phyloP scores from a whole-genome alignment of 2,329 filamentous ascomycete species.

The Aspergillus fischeri region DNA sequence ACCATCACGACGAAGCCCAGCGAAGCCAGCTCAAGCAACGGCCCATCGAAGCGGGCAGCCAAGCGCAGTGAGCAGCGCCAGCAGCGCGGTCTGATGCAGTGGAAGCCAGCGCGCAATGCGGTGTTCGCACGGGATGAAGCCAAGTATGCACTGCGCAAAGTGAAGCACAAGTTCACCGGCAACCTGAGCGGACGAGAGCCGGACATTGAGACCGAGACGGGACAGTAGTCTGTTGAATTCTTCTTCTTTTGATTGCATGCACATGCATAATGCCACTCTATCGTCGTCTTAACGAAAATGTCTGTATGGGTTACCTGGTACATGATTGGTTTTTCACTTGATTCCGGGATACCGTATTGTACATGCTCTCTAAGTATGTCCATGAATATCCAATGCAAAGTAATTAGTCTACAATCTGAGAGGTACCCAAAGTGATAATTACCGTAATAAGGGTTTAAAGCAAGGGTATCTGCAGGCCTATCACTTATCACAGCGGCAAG shows the following conservation, averaged over 20 bases:
- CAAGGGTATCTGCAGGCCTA: background rate
- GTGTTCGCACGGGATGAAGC: conserved; percentile 87
- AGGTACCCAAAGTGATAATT: background rate
- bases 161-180: conserved; percentile 67
- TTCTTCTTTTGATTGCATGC: background rate
- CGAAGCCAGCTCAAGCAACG: conserved; percentile 7
- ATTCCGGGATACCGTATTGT: too few relatives aligned
- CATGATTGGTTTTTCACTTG: too few relatives aligned
- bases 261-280: background rate
- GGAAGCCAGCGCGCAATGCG: conserved; percentile 81
- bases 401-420: background rate
- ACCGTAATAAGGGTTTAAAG: background rate
- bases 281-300: background rate
- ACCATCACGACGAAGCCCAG: background rate
- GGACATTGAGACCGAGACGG: conserved; percentile 74
- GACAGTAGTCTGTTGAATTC: conserved; percentile 2
- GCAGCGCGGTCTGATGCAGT: conserved; percentile 90
- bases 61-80: conserved; percentile 65
- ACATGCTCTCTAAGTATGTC: too few relatives aligned
- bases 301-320: background rate
- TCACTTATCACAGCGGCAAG: background rate
- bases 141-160: conserved; percentile 68
- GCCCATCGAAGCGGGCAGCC: conserved; percentile 32
- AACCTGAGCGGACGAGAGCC: conserved; percentile 75
- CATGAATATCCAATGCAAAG: background rate